These are phyloP conservation scores for Cercospora nicotianae DNA, from an alignment of 2,329 filamentous ascomycete genomes.

Conservation along the genomic window DNA sequence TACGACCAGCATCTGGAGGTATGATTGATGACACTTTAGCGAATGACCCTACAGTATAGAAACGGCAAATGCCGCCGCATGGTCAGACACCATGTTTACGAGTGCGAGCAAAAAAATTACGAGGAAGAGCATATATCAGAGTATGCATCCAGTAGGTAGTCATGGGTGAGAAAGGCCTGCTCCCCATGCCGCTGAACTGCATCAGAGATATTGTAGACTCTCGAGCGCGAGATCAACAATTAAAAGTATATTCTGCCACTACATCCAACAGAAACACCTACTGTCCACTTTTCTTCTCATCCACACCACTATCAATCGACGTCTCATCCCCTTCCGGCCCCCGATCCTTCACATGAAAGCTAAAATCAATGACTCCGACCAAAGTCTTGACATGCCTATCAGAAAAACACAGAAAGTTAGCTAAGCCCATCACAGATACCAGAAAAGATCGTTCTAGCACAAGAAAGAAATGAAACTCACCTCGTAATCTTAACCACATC, in stretches of 20 bases:
- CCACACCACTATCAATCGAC: constrained; percentile 41
- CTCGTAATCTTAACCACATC: constrained; percentile 63
- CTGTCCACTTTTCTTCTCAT: constrained; percentile 31
- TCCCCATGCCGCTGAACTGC: not conserved
- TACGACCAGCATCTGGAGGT: not conserved
- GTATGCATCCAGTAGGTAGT: not conserved
- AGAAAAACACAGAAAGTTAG: not conserved
- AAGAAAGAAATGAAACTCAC: constrained; percentile 17
- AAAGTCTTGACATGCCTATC: constrained; percentile 57
- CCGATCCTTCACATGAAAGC: constrained; percentile 56
- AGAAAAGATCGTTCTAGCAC: no score
- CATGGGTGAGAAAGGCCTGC: not conserved
- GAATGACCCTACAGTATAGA: not conserved
- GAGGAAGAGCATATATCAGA: not conserved
- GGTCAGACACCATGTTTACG: not conserved
- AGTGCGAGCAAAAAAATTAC: not conserved
- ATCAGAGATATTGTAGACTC: not conserved
- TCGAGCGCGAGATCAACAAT: not conserved
- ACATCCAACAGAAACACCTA: not conserved
- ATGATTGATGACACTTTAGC: not conserved
- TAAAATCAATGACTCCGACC: constrained; percentile 72
- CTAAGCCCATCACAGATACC: not conserved
- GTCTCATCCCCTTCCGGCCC: constrained; percentile 29
- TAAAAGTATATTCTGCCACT: not conserved
- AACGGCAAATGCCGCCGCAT: not conserved